Evolutionary conservation across 192 early-diverging fungal genomes (phyloP).

Genomic region (Coemansia sp.): DNA sequence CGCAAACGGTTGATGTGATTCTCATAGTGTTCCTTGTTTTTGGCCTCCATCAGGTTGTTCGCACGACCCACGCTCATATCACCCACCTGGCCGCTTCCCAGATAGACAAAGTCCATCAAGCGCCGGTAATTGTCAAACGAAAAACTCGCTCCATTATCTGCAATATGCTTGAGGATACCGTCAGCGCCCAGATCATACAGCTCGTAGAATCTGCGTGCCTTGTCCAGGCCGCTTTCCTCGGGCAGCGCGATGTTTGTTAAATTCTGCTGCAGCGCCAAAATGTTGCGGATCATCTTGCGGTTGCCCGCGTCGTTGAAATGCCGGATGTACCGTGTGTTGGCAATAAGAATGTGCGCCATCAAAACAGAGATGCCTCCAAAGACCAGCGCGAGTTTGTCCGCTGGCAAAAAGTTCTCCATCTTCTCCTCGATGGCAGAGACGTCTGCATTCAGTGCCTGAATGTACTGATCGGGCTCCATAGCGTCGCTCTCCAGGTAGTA

Average conservation of each 20-base stretch:
- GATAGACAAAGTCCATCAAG: slow-evolving; percentile 72
- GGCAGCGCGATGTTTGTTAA: slow-evolving; percentile 73
- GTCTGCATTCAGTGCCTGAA: slow-evolving; percentile 78
- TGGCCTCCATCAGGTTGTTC: slow-evolving; percentile 29
- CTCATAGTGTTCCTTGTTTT: slow-evolving; percentile 33
- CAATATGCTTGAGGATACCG: slow-evolving; percentile 62
- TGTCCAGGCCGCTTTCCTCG: slow-evolving; percentile 67
- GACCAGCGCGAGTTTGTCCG: slow-evolving; percentile 66
- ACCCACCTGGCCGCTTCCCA: slow-evolving; percentile 33
- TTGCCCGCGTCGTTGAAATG: slow-evolving; percentile 69
- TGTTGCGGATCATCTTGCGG: slow-evolving; percentile 77
- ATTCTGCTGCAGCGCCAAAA: slow-evolving; percentile 85
- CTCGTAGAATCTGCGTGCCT: slow-evolving; percentile 72
- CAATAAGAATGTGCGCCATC: slow-evolving; percentile 67
- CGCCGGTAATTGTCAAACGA: slow-evolving; percentile 80
- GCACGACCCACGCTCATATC: slow-evolving; percentile 24
- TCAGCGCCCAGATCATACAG: slow-evolving; percentile 64
- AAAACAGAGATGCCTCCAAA: slow-evolving; percentile 80
- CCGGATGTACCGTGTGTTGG: slow-evolving; percentile 69
- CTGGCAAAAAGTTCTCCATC: slow-evolving; percentile 61
- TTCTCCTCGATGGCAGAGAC: slow-evolving; percentile 75
- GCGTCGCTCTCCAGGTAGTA: slow-evolving; percentile 77
- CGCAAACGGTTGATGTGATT: slow-evolving; percentile 32
- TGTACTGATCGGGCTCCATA: slow-evolving; percentile 84
- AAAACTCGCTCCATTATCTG: slow-evolving; percentile 60